Percentiles rank a stretch among this genome's conserved stretches.
These are phyloP conservation scores for Saccharata proteae DNA, from an alignment of 2,329 filamentous ascomycete species.

Conservation along the genomic window DNA sequence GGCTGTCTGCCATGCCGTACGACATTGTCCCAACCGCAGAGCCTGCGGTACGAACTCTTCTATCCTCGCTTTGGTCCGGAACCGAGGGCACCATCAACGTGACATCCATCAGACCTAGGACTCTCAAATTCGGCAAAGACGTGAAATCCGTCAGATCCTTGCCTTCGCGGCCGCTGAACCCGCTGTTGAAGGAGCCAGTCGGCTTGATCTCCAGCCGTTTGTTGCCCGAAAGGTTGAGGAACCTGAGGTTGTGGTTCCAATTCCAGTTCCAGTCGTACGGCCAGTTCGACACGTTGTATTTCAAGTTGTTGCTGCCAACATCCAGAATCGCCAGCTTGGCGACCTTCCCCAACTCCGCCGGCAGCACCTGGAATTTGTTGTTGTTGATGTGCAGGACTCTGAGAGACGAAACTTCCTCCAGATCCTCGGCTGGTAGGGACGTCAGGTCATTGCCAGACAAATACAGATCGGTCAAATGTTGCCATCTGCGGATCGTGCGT, in stretches of 20 bases:
- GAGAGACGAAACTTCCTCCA: conserved; percentile 78
- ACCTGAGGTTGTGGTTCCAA: conserved; percentile 87
- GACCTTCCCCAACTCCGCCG: conserved; percentile 88
- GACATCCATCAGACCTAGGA: conserved; percentile 94
- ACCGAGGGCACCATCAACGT: conserved; percentile 88
- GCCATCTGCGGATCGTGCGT: conserved; percentile 78
- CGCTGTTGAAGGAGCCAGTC: conserved; percentile 43
- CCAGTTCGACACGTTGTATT: conserved; percentile 98
- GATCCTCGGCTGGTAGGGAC: conserved; percentile 80
- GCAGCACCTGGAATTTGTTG: conserved; percentile 94
- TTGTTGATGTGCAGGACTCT: conserved; percentile 91
- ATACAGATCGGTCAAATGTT: conserved; percentile 80
- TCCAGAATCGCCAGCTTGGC: conserved; percentile 85
- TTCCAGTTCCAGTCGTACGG: conserved; percentile 99
- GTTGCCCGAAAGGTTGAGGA: conserved; percentile 92
- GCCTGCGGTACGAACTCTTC: conserved; percentile 92
- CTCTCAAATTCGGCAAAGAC: conserved; percentile 67
- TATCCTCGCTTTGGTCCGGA: conserved; percentile 88
- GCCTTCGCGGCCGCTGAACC: conserved; percentile 42
- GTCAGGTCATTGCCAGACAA: conserved; percentile 91
- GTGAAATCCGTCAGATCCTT: conserved; percentile 82
- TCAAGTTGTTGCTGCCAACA: conserved; percentile 86
- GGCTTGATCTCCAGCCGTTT: conserved; percentile 85
- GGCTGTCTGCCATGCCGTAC: conserved; percentile 94
- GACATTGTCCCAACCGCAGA: conserved; percentile 80